A percentile compares a stretch with the other conserved stretches of the same genome.
Conservation (phyloP, 106 monocot genomes). For the Gastrodia elata region DNA sequence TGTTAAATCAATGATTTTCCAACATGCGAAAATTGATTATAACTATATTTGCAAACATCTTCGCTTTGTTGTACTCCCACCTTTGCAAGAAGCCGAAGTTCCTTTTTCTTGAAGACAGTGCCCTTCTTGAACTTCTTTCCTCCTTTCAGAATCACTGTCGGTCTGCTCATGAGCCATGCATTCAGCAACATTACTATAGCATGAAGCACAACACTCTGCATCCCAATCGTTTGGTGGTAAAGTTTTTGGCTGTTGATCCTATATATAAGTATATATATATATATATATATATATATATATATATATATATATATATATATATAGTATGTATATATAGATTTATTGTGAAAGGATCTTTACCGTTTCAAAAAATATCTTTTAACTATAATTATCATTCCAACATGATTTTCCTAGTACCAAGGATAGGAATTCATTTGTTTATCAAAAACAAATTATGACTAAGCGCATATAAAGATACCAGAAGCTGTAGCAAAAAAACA, state of each 20-base stretch:
- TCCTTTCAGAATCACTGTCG: neutral
- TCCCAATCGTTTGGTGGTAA: neutral
- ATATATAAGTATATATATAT: too few species aligned
- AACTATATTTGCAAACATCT: neutral
- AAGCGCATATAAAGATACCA: neutral
- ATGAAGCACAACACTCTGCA: slow-evolving; percentile 6
- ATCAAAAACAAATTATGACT: neutral
- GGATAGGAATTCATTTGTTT: neutral
- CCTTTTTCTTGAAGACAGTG: neutral
- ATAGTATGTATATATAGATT: too few species aligned
- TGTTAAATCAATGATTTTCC: neutral
- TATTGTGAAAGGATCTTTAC: neutral
- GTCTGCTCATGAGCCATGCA: neutral
- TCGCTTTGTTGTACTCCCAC: slow-evolving; percentile 7
- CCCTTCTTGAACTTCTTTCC: neutral
- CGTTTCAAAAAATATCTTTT: neutral
- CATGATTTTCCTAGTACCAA: neutral
- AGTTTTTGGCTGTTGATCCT: slow-evolving; percentile 1
- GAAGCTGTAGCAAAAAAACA: neutral
- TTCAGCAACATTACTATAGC: neutral
- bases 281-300: too few species aligned
- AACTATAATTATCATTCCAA: neutral
- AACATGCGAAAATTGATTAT: neutral
- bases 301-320: too few species aligned
- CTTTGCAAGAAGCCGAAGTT: neutral